A percentile compares a stretch with the other conserved stretches of the same genome.
Conservation (phyloP, 2,329 filamentous ascomycete genomes). For the Ceratocystis cacaofunesta region DNA sequence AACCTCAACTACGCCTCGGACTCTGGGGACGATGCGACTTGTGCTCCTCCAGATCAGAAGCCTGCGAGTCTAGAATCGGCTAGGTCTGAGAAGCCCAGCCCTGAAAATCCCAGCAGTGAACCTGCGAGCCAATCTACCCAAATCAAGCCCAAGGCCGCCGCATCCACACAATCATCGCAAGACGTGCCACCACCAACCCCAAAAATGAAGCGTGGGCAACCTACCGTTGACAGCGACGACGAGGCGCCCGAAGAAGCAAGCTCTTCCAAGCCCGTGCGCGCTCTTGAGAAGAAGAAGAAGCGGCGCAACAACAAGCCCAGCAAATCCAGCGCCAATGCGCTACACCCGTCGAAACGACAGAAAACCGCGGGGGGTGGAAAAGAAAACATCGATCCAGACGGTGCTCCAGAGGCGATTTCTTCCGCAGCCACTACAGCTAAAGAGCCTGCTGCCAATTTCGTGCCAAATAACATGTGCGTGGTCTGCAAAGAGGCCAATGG, state of each 20-base stretch:
- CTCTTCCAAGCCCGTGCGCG: conserved; percentile 10
- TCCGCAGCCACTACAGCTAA: neutral
- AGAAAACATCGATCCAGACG: neutral
- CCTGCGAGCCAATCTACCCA: neutral
- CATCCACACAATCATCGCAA: neutral
- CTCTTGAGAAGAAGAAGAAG: conserved; percentile 12
- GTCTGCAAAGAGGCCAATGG: conserved; percentile 36
- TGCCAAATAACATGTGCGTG: conserved; percentile 28
- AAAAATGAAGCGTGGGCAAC: neutral
- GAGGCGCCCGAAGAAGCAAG: conserved; percentile 12
- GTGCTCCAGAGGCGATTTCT: neutral
- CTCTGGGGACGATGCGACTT: conserved; percentile 1
- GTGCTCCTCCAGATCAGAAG: neutral
- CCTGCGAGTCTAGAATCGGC: neutral
- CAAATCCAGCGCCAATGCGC: conserved; percentile 1
- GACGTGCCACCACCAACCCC: neutral
- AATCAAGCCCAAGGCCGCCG: neutral
- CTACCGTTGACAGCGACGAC: neutral
- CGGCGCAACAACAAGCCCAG: conserved; percentile 9
- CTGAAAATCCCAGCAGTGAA: neutral
- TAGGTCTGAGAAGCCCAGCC: neutral
- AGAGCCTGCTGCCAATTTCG: neutral
- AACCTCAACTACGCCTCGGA: conserved; percentile 9
- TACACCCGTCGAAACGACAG: neutral
- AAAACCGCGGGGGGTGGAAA: neutral